Conservation (phyloP, 2,329 filamentous ascomycete species). For the Nemania sp. region DNA sequence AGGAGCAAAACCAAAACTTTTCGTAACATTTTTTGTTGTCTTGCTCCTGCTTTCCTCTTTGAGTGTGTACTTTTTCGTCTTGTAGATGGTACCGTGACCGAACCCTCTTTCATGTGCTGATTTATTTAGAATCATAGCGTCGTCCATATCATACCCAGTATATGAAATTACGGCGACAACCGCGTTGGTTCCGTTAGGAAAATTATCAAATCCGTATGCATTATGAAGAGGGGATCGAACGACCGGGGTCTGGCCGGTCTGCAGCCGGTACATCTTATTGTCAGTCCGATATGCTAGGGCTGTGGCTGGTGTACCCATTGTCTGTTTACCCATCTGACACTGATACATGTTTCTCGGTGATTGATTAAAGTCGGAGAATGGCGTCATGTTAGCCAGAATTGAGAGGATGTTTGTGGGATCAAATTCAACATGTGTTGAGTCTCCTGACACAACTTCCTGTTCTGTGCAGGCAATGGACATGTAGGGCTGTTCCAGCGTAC, state of each 20-base stretch:
- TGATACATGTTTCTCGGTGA: constrained; percentile 99
- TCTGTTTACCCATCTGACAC: constrained; percentile 99
- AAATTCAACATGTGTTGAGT: constrained; percentile 93
- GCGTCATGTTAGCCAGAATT: constrained; percentile 98
- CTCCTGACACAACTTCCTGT: constrained; percentile 85
- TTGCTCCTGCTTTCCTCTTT: constrained; percentile 80
- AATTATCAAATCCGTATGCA: constrained; percentile 96
- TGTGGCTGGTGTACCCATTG: constrained; percentile 95
- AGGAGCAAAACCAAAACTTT: constrained; percentile 92
- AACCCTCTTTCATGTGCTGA: constrained; percentile 96
- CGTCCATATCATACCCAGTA: constrained; percentile 99
- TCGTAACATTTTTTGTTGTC: constrained; percentile 76
- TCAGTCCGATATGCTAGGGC: constrained; percentile 89
- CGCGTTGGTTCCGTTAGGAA: constrained; percentile 95
- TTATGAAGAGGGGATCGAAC: constrained; percentile 94
- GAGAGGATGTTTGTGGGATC: constrained; percentile 97
- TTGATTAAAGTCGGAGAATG: constrained; percentile 98
- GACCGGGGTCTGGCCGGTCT: constrained; percentile 95
- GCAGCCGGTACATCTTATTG: constrained; percentile 95
- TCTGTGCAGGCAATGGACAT: constrained; percentile 98
- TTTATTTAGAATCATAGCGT: constrained; percentile 99
- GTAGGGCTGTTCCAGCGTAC: constrained; percentile 95
- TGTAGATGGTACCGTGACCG: constrained; percentile 95
- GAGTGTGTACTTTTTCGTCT: constrained; percentile 91
- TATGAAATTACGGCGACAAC: constrained; percentile 98